phyloP scores from a whole-genome alignment of 306 rosid species.

The Sophora flavescens region DNA sequence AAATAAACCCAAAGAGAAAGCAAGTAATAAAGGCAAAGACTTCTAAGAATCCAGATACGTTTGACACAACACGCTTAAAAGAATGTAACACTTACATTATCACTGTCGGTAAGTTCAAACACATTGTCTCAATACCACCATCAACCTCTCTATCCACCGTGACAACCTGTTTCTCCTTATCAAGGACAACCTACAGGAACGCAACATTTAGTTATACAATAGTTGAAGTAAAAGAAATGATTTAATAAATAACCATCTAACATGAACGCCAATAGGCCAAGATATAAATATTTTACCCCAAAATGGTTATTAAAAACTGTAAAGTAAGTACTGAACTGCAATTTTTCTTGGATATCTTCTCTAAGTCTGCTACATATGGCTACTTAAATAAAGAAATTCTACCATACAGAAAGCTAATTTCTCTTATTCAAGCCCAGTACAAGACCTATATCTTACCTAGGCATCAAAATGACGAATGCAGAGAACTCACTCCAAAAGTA shows the following conservation, averaged over 20 bases:
- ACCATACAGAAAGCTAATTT: constrained; percentile 9
- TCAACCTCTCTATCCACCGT: constrained; percentile 95
- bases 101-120: constrained; percentile 86
- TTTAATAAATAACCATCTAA: neutral
- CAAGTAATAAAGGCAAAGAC: neutral
- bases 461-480: neutral
- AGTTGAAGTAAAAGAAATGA: constrained; percentile 8
- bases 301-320: neutral
- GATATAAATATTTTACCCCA: neutral
- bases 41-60: neutral
- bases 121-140: constrained; percentile 86
- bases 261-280: neutral
- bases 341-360: constrained; percentile 11
- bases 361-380: neutral
- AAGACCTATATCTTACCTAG: constrained; percentile 4
- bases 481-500: neutral
- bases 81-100: constrained; percentile 74
- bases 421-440: constrained; percentile 7
- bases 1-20: neutral
- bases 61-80: constrained; percentile 15
- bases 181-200: constrained; percentile 91
- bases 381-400: constrained; percentile 6
- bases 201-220: constrained; percentile 50
- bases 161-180: constrained; percentile 77
- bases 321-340: constrained; percentile 4